Percentiles rank a stretch among this genome's conserved stretches.
Conservation (phyloP, 495 filamentous ascomycete genomes). For the Aspergillus egyptiacus region DNA sequence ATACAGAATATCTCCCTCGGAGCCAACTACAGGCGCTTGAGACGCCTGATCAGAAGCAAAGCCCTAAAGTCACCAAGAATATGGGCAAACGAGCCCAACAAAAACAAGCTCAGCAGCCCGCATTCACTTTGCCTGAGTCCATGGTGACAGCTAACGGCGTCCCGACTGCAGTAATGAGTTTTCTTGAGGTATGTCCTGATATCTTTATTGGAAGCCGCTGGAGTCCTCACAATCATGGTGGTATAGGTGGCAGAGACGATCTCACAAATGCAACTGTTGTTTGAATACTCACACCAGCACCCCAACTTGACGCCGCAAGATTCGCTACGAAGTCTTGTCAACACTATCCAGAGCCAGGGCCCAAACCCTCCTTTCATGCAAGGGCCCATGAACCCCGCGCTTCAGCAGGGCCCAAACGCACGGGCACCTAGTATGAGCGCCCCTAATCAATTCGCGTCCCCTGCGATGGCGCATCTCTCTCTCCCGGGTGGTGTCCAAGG, state of each 20-base stretch:
- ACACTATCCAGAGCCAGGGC: conserved; percentile 29
- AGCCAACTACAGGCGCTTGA: conserved; percentile 43
- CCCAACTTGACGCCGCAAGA: conserved; percentile 52
- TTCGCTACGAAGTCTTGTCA: conserved; percentile 57
- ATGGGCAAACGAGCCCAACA: conserved; percentile 48
- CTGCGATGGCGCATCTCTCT: conserved; percentile 44
- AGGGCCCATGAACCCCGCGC: conserved; percentile 32
- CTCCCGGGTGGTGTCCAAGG: conserved; percentile 38
- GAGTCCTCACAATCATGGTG: background rate
- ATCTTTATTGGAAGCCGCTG: background rate
- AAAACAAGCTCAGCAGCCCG: conserved; percentile 43
- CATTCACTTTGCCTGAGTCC: conserved; percentile 57
- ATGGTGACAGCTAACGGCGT: conserved; percentile 60
- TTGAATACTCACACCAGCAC: conserved; percentile 54
- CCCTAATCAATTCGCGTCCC: conserved; percentile 47
- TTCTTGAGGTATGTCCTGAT: conserved; percentile 54
- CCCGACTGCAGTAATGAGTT: conserved; percentile 51
- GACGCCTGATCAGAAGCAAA: conserved; percentile 57
- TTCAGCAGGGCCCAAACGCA: conserved; percentile 35
- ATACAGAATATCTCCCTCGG: conserved; percentile 65
- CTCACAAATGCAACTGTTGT: conserved; percentile 65
- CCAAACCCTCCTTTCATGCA: conserved; percentile 28
- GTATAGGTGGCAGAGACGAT: conserved; percentile 65
- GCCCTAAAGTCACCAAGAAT: conserved; percentile 62
- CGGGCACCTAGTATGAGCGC: conserved; percentile 25